Evolutionary conservation across 2,329 filamentous ascomycete genomes (phyloP), one percentile per base, ranked within the genome.

Genomic region (Colletotrichum magnum): DNA sequence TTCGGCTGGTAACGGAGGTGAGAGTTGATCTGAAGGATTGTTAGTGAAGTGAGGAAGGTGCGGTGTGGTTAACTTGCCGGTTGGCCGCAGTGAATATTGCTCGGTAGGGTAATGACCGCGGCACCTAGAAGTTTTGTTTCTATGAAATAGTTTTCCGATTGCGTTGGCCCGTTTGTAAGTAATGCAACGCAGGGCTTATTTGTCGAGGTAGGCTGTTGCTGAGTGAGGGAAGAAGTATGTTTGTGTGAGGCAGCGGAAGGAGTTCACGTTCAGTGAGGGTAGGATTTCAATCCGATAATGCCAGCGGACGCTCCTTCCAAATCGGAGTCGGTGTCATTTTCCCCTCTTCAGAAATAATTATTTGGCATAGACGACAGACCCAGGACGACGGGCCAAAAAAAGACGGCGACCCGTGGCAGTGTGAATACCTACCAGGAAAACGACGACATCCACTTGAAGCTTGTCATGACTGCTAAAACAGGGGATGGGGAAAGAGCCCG

Each of bases 361-460:
- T 51, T 26, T 28, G 48, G 26, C 21, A n/a, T 45, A 18, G 28
- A 59, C 43, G 45, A 59, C 41, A 21, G 57, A 45, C 28, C 45
- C 57, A 50, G 57, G 50, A 45, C 45, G 43, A 59, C 21, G 10
- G 45, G n/a, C 21, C 43, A 28, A 45, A 41, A 52, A 52, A 52
- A 51, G 39, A n/a, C 9, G 26, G 32, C 32, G 16, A 13, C 5
- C 24, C 36, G 58, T 50, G 58, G 28, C 45, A 41, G 32, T 51
- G 58, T 15, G 41, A 43, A 41, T 24, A 39, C 26, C 21, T 51
- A 39, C 26, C 21, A 41, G 45, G n/a, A 26, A 16, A 36, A 18
- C 16, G 13, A 12, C 47, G 32, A n/a, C 18, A 45, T 36, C 47
- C 18, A 52, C 45, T 28, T 12, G 36, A 58, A 52, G 64, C 53